Conservation (phyloP, 1,284 basidiomycete genomes). For the Laetiporus sulphureus region DNA sequence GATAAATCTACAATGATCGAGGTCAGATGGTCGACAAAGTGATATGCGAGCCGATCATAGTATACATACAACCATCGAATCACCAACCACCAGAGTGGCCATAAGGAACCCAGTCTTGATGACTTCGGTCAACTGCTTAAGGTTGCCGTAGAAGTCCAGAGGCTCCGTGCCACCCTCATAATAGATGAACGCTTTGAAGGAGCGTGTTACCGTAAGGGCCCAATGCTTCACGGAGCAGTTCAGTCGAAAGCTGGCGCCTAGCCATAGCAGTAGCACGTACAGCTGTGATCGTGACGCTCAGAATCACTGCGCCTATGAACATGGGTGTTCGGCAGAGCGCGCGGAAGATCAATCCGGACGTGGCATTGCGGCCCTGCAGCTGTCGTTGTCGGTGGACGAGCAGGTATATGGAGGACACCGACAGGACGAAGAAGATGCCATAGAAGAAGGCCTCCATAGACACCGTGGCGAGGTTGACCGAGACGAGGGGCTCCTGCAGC, state of each 20-base stretch:
- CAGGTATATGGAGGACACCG: neutral
- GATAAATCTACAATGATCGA: conserved; percentile 11
- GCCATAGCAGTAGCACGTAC: neutral
- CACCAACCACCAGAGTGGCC: neutral
- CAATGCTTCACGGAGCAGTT: no score
- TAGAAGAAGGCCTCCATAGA: neutral
- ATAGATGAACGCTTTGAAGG: conserved; percentile 2
- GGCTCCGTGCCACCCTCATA: conserved; percentile 1
- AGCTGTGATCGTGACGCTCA: neutral
- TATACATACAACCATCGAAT: conserved; percentile 3
- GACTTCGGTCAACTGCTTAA: neutral
- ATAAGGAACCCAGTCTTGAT: conserved; percentile 4
- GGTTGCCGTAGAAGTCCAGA: neutral
- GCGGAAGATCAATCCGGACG: no score
- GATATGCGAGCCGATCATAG: no score
- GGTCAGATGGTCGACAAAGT: no score
- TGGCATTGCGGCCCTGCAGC: no score
- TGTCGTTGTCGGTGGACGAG: neutral
- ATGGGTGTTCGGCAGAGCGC: no score
- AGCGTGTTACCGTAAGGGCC: neutral
- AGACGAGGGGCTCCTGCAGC: neutral
- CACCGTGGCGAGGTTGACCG: neutral
- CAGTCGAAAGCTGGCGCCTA: no score
- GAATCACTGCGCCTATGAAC: neutral
- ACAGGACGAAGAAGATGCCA: conserved; percentile 1